Evolutionary conservation across 208 protist genomes (phyloP), one percentile per base, ranked within the genome.

Genomic region (Spongospora subterranea): DNA sequence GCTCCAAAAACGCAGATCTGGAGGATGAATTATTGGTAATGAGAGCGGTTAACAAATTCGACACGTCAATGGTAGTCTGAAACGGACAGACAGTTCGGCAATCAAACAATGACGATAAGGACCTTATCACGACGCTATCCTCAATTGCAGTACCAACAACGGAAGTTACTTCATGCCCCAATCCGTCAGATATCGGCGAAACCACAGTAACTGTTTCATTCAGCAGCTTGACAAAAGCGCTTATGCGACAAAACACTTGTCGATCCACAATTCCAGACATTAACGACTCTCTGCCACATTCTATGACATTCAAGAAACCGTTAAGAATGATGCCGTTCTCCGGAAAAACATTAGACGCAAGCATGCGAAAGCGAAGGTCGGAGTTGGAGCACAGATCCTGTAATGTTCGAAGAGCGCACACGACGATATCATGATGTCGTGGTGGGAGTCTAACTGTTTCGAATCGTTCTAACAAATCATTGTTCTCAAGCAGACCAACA

Each of bases 291-390:
- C 71, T 6, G 35, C 6, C 71, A 35, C 13, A 20, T n/a, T 82
- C 71, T 20, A 35, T n/a, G n/a, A n/a, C n/a, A 6, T 20, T 40
- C 17, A 45, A 43, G n/a, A 82, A 82, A 20, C 71, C 71, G 35
- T 82, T 82, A 20, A 82, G n/a, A 43, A 82, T 35, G 71, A 82
- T 13, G 6, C 71, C 71, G 40, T 82, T 43, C n/a, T 82, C 71
- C 13, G 6, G 17, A 82, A 82, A 82, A 40, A 82, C n/a, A n/a
- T 35, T 45, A n/a, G 71, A 6, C 35, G 6, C 71, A 82, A 82
- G 6, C n/a, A 82, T 40, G 11, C n/a, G 6, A 6, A 6, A n/a
- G n/a, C 71, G 71, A 13, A 20, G 17, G 35, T 17, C 6, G n/a
- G 6, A 6, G n/a, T 40, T 20, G 11, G 71, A 45, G 17, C 35